Percentiles rank a stretch among this genome's conserved stretches.
These are phyloP conservation scores for Haplosporangium sp. DNA, from an alignment of 371 early-diverging fungal species.

Conservation along the genomic window DNA sequence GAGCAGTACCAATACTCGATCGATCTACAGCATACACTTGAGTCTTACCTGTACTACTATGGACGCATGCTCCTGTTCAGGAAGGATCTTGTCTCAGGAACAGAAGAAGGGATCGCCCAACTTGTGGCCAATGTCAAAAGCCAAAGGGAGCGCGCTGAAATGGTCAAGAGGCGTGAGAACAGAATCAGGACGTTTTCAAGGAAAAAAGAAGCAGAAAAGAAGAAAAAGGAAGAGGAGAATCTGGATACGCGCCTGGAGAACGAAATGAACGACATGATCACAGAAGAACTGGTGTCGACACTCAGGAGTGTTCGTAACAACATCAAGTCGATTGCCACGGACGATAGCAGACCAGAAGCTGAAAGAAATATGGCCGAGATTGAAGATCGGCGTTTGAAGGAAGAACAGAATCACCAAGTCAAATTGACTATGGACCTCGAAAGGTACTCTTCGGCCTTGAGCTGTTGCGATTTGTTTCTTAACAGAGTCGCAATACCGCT, in stretches of 20 bases:
- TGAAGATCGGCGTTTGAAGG: slow-evolving; percentile 31
- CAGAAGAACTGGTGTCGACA: slow-evolving; percentile 14
- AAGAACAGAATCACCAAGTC: slow-evolving; percentile 20
- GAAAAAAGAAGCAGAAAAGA: slow-evolving; percentile 10
- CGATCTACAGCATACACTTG: slow-evolving; percentile 44
- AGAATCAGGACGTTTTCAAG: slow-evolving; percentile 15
- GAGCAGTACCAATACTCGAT: slow-evolving; percentile 51
- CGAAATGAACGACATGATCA: slow-evolving; percentile 30
- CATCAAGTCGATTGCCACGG: slow-evolving; percentile 26
- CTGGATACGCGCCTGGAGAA: slow-evolving; percentile 33
- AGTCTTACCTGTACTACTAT: slow-evolving; percentile 38
- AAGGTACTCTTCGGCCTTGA: slow-evolving; percentile 7
- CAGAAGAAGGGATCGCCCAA: slow-evolving; percentile 17
- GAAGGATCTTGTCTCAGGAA: slow-evolving; percentile 30
- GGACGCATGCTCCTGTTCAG: slow-evolving; percentile 28
- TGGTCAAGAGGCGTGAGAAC: slow-evolving; percentile 34
- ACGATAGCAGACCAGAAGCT: background rate
- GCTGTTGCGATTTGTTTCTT: background rate
- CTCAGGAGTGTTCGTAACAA: slow-evolving; percentile 25
- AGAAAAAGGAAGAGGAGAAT: slow-evolving; percentile 7
- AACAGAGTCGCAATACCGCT: no score
- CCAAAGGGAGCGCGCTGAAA: slow-evolving; percentile 17
- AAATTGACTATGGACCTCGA: slow-evolving; percentile 30
- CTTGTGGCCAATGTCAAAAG: slow-evolving; percentile 12
- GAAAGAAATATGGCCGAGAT: slow-evolving; percentile 31